Evolutionary conservation across 1,284 basidiomycete genomes (phyloP), one percentile per base, ranked within the genome.

Genomic region (Apiotrichum sp.): DNA sequence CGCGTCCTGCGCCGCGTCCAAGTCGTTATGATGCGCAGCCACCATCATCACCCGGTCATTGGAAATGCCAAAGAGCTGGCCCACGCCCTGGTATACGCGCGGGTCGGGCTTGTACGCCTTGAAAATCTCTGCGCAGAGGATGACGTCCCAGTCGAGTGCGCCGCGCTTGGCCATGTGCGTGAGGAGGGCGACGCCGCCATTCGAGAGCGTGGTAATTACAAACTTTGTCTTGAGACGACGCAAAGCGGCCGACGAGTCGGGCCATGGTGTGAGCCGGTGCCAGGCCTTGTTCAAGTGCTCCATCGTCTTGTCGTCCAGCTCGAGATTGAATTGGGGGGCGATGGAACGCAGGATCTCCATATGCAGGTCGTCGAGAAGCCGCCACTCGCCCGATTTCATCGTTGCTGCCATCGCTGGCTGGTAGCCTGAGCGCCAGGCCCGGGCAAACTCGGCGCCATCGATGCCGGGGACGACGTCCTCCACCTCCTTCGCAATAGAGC

Each of bases 81-180:
- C 57, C 2, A 56, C 57, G 33, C 57, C 57, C 3, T 14, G 31
- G 44, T 59, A 59, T 29, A 38, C 36, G 7, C 48, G 43, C 8
- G 14, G 42, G 8, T 52, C 53, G 16, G 57, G 57, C 51, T 59
- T 59, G 50, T 59, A 59, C 2, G 57, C 57, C 36, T 42, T 38
- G 51, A 59, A 59, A 14, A 55, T 36, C 47, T 59, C 57, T 16
- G 53, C 50, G 22, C 38, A 55, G 7, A 59, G 53, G 9, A 59
- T 29, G 1, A 53, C 13, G 44, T 59, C 57, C 57, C 57, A 59
- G 13, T 42, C 31, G 29, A 59, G 39, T 6, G 31, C 53, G n/a
- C 35, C 57, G 32, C 43, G 42, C n/a, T 59, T 59, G n/a, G 57
- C 53, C 53, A 59, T 55, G 44, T 50, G 33, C 4, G 53, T 53